Conservation (phyloP, 2,329 filamentous ascomycete genomes). For the Penicillium freii region DNA sequence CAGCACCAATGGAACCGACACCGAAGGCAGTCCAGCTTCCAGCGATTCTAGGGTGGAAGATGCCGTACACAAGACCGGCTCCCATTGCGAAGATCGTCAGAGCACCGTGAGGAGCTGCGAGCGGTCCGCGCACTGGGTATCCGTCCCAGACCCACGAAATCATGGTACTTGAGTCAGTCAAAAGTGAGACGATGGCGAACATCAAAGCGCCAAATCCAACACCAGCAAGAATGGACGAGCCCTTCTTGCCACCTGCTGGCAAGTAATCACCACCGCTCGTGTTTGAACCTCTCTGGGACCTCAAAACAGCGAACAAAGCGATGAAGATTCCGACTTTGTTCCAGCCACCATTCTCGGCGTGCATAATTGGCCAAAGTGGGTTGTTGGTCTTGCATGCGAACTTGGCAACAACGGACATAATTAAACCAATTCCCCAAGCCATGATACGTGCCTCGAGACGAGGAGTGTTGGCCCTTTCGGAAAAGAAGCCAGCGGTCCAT, state of each 20-base stretch:
- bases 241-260: conserved; percentile 55
- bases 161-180: conserved; percentile 98
- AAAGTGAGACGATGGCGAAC: conserved; percentile 85
- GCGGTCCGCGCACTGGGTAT: conserved; percentile 83
- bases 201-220: conserved; percentile 79
- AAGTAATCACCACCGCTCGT: conserved; percentile 51
- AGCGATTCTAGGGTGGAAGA: conserved; percentile 68
- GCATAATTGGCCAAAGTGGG: conserved; percentile 93
- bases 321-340: conserved; percentile 79
- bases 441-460: conserved; percentile 79
- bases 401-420: conserved; percentile 84
- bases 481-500: conserved; percentile 79
- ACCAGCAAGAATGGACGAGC: conserved; percentile 69
- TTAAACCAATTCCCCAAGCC: conserved; percentile 76
- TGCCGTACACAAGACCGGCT: conserved; percentile 70
- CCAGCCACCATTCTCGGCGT: conserved; percentile 84
- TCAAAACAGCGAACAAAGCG: conserved; percentile 70
- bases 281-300: conserved; percentile 69
- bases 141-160: conserved; percentile 98
- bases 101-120: conserved; percentile 85
- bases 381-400: conserved; percentile 95
- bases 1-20: conserved; percentile 74
- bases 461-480: conserved; percentile 69
- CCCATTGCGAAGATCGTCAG: conserved; percentile 87
- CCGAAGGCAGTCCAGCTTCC: conserved; percentile 78